phyloP scores from a whole-genome alignment of 306 rosid genomes.

The Senna tora region DNA sequence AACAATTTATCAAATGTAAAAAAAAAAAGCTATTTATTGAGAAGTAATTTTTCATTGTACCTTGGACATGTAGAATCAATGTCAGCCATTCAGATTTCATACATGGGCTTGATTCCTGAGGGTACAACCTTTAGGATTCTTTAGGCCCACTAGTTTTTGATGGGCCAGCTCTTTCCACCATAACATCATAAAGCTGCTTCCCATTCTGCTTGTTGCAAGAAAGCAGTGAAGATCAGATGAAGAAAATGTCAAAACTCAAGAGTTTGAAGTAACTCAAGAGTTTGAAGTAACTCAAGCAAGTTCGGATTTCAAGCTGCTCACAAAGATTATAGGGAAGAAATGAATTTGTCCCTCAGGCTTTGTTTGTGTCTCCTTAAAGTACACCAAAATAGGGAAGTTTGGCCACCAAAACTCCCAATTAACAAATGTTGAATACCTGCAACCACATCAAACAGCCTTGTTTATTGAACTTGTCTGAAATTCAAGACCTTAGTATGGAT shows the following conservation, averaged over 20 bases:
- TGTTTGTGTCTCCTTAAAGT: constrained; percentile 92
- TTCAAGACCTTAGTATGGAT: neutral
- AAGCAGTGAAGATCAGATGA: constrained; percentile 34
- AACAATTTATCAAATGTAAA: too few species aligned
- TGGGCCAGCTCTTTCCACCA: constrained; percentile 98
- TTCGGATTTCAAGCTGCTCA: constrained; percentile 47
- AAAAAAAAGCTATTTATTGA: too few species aligned
- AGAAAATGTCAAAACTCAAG: constrained; percentile 32
- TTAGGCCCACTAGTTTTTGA: constrained; percentile 80
- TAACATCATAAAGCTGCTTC: constrained; percentile 55
- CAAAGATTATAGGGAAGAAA: constrained; percentile 92
- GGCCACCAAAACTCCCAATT: constrained; percentile 99
- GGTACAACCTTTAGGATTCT: constrained; percentile 43
- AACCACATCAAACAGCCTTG: constrained; percentile 18
- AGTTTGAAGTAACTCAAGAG: constrained; percentile 10
- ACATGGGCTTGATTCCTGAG: constrained; percentile 23
- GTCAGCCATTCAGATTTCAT: neutral
- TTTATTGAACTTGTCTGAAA: constrained; percentile 15
- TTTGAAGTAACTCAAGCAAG: constrained; percentile 20
- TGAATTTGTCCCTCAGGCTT: constrained; percentile 96
- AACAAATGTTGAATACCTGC: constrained; percentile 85
- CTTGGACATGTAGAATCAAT: neutral
- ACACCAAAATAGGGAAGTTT: constrained; percentile 85
- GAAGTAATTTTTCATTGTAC: neutral
- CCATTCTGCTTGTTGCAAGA: constrained; percentile 71